Base-by-base conservation (phyloP, 2,329 filamentous ascomycete species). In the Venturia pyrina region DNA sequence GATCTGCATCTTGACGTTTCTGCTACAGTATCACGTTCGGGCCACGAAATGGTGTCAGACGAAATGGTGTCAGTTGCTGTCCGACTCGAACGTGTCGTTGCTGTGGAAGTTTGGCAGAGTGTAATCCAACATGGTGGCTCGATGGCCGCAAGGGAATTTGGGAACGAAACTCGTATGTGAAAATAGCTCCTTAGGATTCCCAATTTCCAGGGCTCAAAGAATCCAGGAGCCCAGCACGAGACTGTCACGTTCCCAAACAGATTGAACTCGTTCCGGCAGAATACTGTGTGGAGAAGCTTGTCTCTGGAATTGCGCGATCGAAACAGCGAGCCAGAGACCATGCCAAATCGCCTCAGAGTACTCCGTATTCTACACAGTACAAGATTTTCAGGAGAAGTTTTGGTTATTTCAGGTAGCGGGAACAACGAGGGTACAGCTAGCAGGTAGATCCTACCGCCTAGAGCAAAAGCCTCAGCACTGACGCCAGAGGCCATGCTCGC, bases 1-100 rank as follows among this genome's bases (percentile, higher is more conserved):
- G 1, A 62, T 62, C 59, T 62, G 59, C 59, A 32, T 41, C 59
- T 62, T 41, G 59, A 24, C 17, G 59, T 61, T 61, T 61, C 59
- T 61, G 59, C 59, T 61, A 61, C 21, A 61, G 59, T 43, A 43
- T 15, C 57, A 61, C 57, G 40, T 61, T 32, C 32, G 40, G 19
- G 19, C 32, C 19, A 19, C 50, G 15, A 57, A 57, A 32, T 17
- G 28, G 4, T 37, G 50, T 57, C 28, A 28, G 28, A 19, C 50
- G 15, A 57, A 57, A 32, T 17, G 28, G 4, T 37, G 50, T 57
- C 28, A 28, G 28, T 34, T 57, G 50, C 50, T 24, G 50, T 57
- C 50, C 50, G 50, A 28, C 28, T 57, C 32, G 24, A n/a, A 34
- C 28, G 32, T 24, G 50, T 57, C 46, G 10, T 53, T 24, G 28